Evolutionary conservation across 208 protist genomes (phyloP).

Genomic region (Vickermania spadyakhi): DNA sequence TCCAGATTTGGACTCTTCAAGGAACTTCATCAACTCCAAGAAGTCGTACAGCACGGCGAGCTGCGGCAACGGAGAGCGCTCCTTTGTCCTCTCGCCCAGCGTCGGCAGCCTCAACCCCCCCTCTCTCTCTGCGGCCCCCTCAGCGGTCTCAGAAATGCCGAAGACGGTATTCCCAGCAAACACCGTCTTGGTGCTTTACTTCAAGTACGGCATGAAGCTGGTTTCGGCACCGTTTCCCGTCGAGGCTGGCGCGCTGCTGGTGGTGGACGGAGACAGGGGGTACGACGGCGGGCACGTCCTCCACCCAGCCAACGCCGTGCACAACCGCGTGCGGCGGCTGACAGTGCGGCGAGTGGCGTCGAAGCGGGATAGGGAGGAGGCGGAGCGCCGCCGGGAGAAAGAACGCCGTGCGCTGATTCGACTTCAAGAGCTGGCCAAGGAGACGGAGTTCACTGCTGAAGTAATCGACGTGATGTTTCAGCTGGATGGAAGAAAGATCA

Average conservation of each 20-base stretch:
- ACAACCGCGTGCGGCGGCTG: background rate
- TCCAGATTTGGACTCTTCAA: background rate
- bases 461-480: conserved; percentile 70
- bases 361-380: conserved; percentile 31
- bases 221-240: conserved; percentile 27
- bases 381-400: conserved; percentile 15
- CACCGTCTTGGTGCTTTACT: conserved; percentile 29
- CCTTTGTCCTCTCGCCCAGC: too few species aligned
- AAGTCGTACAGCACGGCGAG: background rate
- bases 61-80: background rate
- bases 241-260: conserved; percentile 24
- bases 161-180: conserved; percentile 7
- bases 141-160: background rate
- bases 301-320: conserved; percentile 9
- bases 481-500: conserved; percentile 72
- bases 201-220: conserved; percentile 68
- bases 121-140: background rate
- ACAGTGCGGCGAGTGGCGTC: background rate
- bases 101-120: too few species aligned
- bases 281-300: conserved; percentile 56
- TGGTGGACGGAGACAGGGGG: conserved; percentile 73
- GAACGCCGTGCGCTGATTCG: conserved; percentile 38
- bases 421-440: conserved; percentile 33
- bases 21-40: background rate
- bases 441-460: conserved; percentile 32